These are phyloP conservation scores for Elsinoe perseae DNA, from an alignment of 2,329 filamentous ascomycete genomes.

Conservation along the genomic window DNA sequence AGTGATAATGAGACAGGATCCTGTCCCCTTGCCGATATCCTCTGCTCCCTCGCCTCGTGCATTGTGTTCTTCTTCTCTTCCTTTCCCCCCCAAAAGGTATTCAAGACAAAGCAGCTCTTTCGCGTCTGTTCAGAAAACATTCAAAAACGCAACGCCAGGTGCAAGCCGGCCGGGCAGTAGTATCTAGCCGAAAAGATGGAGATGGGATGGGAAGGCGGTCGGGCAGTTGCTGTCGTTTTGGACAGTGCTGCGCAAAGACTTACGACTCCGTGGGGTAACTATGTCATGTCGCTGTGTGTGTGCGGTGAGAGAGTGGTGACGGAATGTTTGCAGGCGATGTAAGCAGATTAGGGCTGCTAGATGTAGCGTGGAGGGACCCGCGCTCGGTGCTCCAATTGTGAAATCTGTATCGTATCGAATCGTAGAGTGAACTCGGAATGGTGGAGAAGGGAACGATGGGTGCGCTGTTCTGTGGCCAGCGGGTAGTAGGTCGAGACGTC, in stretches of 20 bases:
- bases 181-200: neutral
- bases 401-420: constrained; percentile 1
- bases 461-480: neutral
- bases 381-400: neutral
- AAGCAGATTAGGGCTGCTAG: neutral
- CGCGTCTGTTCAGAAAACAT: neutral
- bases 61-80: neutral
- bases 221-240: neutral
- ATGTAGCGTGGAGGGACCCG: neutral
- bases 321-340: neutral
- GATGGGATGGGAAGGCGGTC: neutral
- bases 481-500: neutral
- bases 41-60: neutral
- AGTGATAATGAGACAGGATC: neutral
- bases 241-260: neutral
- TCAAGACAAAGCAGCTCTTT: constrained; percentile 4
- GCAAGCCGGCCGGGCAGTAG: neutral
- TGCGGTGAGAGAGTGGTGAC: neutral
- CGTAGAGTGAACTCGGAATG: neutral
- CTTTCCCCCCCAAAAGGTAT: neutral
- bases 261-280: neutral
- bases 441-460: neutral
- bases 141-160: neutral
- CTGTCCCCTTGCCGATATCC: too few relatives aligned
- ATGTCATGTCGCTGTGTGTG: constrained; percentile 8